These are phyloP conservation scores for Xanthoconium stramineum DNA, from an alignment of 768 basidiomycete species.

Conservation along the genomic window DNA sequence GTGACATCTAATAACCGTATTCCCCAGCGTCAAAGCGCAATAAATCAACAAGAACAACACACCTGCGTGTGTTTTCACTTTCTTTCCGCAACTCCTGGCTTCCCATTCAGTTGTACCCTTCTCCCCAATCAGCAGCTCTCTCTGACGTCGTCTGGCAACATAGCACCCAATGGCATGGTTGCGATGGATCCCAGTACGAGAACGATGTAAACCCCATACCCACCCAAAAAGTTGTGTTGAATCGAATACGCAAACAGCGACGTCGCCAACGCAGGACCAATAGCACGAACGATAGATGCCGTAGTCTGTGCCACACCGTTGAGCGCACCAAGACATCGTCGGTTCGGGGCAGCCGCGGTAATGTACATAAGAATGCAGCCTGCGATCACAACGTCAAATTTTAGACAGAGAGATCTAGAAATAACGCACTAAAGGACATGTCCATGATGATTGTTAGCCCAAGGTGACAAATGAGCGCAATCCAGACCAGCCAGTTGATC, in stretches of 20 bases:
- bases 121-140: constrained; percentile 13
- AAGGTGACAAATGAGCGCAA: constrained; percentile 25
- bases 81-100: not conserved
- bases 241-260: constrained; percentile 39
- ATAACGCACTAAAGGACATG: constrained; percentile 34
- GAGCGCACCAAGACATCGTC: constrained; percentile 62
- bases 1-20: not conserved
- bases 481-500: constrained; percentile 26
- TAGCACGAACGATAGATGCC: constrained; percentile 30
- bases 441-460: constrained; percentile 20
- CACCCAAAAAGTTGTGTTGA: constrained; percentile 34
- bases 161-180: constrained; percentile 19
- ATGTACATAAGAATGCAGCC: constrained; percentile 73
- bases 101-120: not conserved
- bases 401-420: not conserved
- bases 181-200: constrained; percentile 15
- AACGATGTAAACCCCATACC: constrained; percentile 34
- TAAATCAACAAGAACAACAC: constrained; percentile 13
- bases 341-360: constrained; percentile 61
- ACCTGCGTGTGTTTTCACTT: not conserved
- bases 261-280: constrained; percentile 33
- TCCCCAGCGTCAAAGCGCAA: constrained; percentile 4
- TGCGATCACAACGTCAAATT: constrained; percentile 20
- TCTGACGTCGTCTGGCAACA: constrained; percentile 19
- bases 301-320: constrained; percentile 47